These are phyloP conservation scores for Phalaenopsis equestris DNA, from an alignment of 106 monocot species.

Conservation along the genomic window DNA sequence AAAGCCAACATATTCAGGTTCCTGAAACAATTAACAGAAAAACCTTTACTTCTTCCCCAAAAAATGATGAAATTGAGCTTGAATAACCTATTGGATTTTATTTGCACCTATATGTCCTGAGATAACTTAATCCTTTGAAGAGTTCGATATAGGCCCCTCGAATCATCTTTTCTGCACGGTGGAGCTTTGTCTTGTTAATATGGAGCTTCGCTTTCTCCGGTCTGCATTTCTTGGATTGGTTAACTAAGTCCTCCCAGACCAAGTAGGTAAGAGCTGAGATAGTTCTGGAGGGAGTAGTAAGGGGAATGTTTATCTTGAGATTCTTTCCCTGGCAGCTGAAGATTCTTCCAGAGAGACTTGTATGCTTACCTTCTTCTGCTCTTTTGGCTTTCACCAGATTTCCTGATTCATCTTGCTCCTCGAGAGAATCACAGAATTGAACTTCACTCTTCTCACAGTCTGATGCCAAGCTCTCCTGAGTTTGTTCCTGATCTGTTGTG, in stretches of 20 bases:
- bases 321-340: conserved; percentile 73
- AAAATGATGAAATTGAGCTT: neutral
- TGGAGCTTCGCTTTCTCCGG: conserved; percentile 38
- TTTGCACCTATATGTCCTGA: conserved; percentile 59
- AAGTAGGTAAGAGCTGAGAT: conserved; percentile 68
- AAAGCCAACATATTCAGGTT: conserved; percentile 95
- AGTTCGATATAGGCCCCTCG: conserved; percentile 79
- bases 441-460: conserved; percentile 34
- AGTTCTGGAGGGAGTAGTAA: conserved; percentile 78
- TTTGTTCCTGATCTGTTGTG: conserved; percentile 23
- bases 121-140: conserved; percentile 82
- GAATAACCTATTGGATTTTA: neutral
- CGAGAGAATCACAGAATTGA: conserved; percentile 19
- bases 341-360: conserved; percentile 52
- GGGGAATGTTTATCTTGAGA: conserved; percentile 79
- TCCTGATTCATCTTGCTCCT: conserved; percentile 17
- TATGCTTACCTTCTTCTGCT: conserved; percentile 33
- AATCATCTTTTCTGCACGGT: conserved; percentile 93
- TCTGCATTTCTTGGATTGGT: conserved; percentile 40
- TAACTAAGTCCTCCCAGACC: conserved; percentile 53
- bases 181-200: conserved; percentile 78
- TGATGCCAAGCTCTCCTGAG: conserved; percentile 21
- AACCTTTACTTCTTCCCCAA: neutral
- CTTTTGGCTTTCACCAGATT: conserved; percentile 11
- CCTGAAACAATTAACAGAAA: conserved; percentile 24